Percentiles rank a stretch among this genome's conserved stretches.
Evolutionary conservation across 1,139 yeast species (phyloP).

Genomic region (Pichia sp.): DNA sequence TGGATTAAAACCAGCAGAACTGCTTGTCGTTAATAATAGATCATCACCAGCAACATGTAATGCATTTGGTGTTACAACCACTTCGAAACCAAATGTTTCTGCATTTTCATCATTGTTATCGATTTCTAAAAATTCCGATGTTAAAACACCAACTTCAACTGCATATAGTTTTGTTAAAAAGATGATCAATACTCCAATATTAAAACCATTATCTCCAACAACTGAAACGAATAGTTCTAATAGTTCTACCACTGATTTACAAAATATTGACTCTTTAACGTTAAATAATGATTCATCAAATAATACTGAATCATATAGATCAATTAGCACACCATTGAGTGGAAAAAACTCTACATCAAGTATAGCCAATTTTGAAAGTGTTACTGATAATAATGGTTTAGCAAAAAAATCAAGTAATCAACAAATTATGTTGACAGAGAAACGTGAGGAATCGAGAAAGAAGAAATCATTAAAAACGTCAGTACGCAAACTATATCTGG

Average conservation of each 20-base stretch:
- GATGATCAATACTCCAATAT: conserved; percentile 28
- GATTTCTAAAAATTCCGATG: conserved; percentile 23
- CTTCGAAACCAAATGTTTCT: conserved; percentile 30
- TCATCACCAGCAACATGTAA: conserved; percentile 28
- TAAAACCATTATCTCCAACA: conserved; percentile 17
- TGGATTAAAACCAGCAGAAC: conserved; percentile 23
- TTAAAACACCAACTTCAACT: conserved; percentile 19
- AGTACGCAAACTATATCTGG: not conserved
- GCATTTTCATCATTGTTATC: conserved; percentile 30
- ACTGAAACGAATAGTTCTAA: not conserved
- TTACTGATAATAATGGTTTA: too few relatives aligned
- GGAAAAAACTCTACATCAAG: conserved; percentile 1
- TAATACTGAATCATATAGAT: not conserved
- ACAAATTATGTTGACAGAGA: not conserved
- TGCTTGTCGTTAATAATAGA: conserved; percentile 19
- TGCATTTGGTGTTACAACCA: conserved; percentile 29
- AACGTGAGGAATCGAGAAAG: not conserved
- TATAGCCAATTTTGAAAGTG: not conserved
- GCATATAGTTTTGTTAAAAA: conserved; percentile 29
- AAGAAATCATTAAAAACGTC: not conserved
- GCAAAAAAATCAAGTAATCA: too few relatives aligned
- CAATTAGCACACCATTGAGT: not conserved
- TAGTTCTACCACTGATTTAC: not conserved
- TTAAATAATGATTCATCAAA: not conserved
- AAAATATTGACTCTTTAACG: conserved; percentile 6